Evolutionary conservation across 768 basidiomycete species (phyloP).

Genomic region (Termitomyces bulborhizus): DNA sequence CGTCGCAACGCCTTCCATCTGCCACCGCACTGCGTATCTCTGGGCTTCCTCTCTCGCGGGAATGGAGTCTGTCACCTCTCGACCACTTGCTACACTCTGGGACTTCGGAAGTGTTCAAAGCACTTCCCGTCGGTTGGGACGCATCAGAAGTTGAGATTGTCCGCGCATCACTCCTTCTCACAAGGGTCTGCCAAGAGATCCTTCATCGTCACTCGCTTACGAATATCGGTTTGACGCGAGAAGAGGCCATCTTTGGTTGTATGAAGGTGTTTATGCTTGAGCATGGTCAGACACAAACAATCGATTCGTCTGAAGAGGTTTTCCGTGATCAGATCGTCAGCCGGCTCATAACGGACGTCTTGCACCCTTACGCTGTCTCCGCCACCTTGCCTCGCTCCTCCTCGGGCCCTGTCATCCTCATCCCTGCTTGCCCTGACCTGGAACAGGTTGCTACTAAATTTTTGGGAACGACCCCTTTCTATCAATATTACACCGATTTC

Average conservation of each 20-base stretch:
- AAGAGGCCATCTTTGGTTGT: slow-evolving; percentile 64
- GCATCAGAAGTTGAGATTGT: slow-evolving; percentile 75
- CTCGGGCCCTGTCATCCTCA: slow-evolving; percentile 14
- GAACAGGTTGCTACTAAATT: slow-evolving; percentile 52
- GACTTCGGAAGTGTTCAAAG: slow-evolving; percentile 58
- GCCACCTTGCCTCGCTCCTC: slow-evolving; percentile 5
- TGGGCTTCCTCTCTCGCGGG: slow-evolving; percentile 43
- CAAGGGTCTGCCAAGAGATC: slow-evolving; percentile 40
- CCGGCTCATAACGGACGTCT: slow-evolving; percentile 49
- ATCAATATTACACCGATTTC: slow-evolving; percentile 91
- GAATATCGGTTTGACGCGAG: slow-evolving; percentile 39
- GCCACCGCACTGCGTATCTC: slow-evolving; percentile 18
- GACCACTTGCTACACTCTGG: slow-evolving; percentile 80
- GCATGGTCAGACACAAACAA: slow-evolving; percentile 56
- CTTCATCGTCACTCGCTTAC: slow-evolving; percentile 35
- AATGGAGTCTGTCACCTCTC: slow-evolving; percentile 68
- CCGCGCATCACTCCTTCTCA: slow-evolving; percentile 61
- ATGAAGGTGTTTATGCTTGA: slow-evolving; percentile 98
- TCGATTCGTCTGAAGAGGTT: slow-evolving; percentile 54
- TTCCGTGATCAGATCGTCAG: slow-evolving; percentile 72
- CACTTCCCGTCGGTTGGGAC: slow-evolving; percentile 67
- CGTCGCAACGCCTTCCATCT: slow-evolving; percentile 46
- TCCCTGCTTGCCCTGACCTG: slow-evolving; percentile 24
- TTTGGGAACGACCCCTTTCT: slow-evolving; percentile 79
- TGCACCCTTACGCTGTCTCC: slow-evolving; percentile 47